These are phyloP conservation scores for Fusarium sp. DNA, from an alignment of 2,329 filamentous ascomycete species.

Conservation along the genomic window DNA sequence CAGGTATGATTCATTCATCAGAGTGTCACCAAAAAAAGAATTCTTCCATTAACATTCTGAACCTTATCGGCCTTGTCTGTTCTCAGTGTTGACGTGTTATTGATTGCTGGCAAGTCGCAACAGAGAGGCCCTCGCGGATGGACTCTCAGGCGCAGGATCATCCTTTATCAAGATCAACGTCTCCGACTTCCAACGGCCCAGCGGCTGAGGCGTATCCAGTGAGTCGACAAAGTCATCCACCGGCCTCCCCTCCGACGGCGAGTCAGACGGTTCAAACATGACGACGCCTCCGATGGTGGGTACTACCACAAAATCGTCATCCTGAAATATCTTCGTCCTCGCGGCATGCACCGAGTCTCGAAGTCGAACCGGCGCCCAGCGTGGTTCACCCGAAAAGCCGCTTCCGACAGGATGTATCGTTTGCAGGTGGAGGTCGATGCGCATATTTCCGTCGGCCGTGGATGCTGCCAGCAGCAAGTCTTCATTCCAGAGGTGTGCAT, in stretches of 20 bases:
- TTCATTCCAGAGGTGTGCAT: slow-evolving; percentile 29
- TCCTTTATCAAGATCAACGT: slow-evolving; percentile 7
- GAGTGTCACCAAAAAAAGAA: neutral
- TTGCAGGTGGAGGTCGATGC: neutral
- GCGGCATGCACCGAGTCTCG: neutral
- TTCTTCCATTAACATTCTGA: neutral
- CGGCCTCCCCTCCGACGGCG: neutral
- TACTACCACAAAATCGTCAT: slow-evolving; percentile 31
- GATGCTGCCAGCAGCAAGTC: slow-evolving; percentile 13
- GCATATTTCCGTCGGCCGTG: neutral
- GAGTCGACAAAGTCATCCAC: neutral
- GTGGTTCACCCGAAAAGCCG: neutral
- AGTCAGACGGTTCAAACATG: slow-evolving; percentile 8
- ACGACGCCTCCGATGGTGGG: slow-evolving; percentile 18
- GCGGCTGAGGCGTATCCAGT: neutral
- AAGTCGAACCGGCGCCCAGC: slow-evolving; percentile 3
- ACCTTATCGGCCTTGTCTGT: neutral
- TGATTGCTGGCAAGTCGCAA: neutral
- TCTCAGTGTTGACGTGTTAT: neutral
- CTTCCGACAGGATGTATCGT: slow-evolving; percentile 9
- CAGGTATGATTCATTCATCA: neutral
- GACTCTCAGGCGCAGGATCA: neutral
- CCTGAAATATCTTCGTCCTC: slow-evolving; percentile 22
- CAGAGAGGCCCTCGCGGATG: neutral
- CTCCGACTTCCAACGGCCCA: neutral